A percentile compares a stretch with the other conserved stretches of the same genome.
Evolutionary conservation across 345 rosid species (phyloP).

Genomic region (Linum trigynum): DNA sequence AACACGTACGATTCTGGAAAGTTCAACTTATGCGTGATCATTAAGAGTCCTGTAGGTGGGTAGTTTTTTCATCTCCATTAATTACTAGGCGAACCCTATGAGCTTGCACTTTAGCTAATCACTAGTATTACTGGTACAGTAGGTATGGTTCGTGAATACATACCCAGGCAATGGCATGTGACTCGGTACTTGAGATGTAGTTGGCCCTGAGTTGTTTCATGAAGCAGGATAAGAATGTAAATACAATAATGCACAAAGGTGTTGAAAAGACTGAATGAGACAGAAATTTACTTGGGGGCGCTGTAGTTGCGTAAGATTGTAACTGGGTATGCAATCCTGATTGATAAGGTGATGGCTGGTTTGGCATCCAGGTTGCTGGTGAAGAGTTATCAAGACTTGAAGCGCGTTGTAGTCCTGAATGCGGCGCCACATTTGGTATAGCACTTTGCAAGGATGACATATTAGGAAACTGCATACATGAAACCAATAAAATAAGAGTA

Average conservation of each 20-base stretch:
- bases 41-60: no score
- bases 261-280: background rate
- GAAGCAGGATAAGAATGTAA: constrained; percentile 9
- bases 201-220: constrained; percentile 44
- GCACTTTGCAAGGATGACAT: constrained; percentile 61
- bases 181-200: constrained; percentile 41
- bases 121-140: background rate
- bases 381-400: constrained; percentile 38
- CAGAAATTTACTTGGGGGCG: constrained; percentile 50
- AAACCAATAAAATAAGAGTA: constrained; percentile 1
- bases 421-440: constrained; percentile 41
- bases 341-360: constrained; percentile 34
- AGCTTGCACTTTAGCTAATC: background rate
- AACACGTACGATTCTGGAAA: no score
- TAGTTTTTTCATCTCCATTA: no score
- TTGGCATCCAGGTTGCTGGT: constrained; percentile 36
- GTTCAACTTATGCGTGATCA: no score
- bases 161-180: constrained; percentile 50
- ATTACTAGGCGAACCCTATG: no score
- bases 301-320: constrained; percentile 25
- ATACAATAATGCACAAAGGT: background rate
- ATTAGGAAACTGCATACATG: constrained; percentile 62
- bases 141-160: background rate
- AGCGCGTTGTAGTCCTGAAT: constrained; percentile 33
- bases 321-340: constrained; percentile 37